These are phyloP conservation scores for Apiotrichum sp. DNA, from an alignment of 1,284 basidiomycete genomes.

Conservation along the genomic window DNA sequence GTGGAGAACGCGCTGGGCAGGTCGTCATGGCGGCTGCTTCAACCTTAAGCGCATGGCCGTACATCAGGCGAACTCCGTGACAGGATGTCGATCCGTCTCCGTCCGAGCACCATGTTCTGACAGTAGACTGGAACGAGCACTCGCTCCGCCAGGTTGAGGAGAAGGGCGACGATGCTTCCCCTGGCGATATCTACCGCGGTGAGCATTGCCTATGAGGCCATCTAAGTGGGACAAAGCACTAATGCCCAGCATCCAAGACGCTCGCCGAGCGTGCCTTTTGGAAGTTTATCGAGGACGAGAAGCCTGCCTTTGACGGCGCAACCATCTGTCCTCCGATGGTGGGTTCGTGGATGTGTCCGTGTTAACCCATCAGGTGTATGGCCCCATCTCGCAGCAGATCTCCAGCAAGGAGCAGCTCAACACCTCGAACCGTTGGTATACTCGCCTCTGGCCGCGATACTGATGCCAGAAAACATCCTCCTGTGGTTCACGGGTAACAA, in stretches of 20 bases:
- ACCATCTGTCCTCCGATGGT: conserved; percentile 55
- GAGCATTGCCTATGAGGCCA: not conserved
- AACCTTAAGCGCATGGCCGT: no score
- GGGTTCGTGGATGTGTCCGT: conserved; percentile 11
- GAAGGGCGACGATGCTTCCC: conserved; percentile 51
- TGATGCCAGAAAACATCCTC: conserved; percentile 36
- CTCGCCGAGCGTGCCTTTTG: conserved; percentile 55
- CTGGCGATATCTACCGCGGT: conserved; percentile 51
- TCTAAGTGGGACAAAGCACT: not conserved
- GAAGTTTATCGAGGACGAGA: conserved; percentile 54
- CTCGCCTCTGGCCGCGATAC: not conserved
- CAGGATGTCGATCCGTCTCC: no score
- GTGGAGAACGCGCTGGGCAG: not conserved
- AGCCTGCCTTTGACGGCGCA: conserved; percentile 55
- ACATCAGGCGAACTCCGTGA: no score
- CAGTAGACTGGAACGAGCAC: conserved; percentile 58
- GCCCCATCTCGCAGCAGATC: conserved; percentile 54
- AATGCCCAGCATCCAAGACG: conserved; percentile 50
- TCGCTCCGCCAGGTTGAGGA: conserved; percentile 53
- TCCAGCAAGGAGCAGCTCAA: conserved; percentile 52
- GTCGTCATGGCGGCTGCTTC: no score
- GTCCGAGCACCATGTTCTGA: not conserved
- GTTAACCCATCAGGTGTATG: conserved; percentile 31
- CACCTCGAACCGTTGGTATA: conserved; percentile 49
- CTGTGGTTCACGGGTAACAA: conserved; percentile 45